Base-by-base conservation (phyloP, 345 rosid species). In the Conringia planisiliqua region DNA sequence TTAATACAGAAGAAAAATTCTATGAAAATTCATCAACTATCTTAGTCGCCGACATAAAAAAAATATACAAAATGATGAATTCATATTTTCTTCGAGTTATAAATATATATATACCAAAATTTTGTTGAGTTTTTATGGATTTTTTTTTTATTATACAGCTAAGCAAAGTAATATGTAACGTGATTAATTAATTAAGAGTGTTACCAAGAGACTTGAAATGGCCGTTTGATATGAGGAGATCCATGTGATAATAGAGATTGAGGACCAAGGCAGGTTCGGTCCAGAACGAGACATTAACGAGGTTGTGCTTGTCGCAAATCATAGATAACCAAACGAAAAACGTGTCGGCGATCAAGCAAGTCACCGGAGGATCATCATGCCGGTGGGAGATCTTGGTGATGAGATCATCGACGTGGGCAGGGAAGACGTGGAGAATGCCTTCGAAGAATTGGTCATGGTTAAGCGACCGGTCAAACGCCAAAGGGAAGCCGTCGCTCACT, bases 231-330 rank as follows among this genome's bases (percentile, higher is more conserved):
- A 77, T 77, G 32, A 88, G 86, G 40, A 88, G 88, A 66, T 88
- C 81, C 69, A 86, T 5, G 61, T 86, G 88, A 30, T 84, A 85
- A 64, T 86, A 86, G 32, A 86, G 70, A 60, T 81, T 64, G 42
- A 85, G 86, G 33, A 85, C 88, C 73, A 89, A 64, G 75, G 90
- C 90, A 4, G 89, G 82, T 70, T 86, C 87, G 6, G 93, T 89
- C 90, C 93, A 86, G 68, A 86, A 86, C 44, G 93, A 89, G 58
- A 85, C 85, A 75, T 85, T 80, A 12, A 78, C 83, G 11, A 82
- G 84, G 72, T 85, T 85, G 71, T 74, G 73, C 32, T 68, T 79
- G 4, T 80, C 5, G 71, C 88, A 66, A 40, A 88, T 62, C 80
- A 70, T 81, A 1, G 90, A 86, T 4, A 87, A 79, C 89, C 90